Evolutionary conservation across 2,329 filamentous ascomycete genomes (phyloP), one percentile per base, ranked within the genome.

Genomic region (Fusarium kyushuense): DNA sequence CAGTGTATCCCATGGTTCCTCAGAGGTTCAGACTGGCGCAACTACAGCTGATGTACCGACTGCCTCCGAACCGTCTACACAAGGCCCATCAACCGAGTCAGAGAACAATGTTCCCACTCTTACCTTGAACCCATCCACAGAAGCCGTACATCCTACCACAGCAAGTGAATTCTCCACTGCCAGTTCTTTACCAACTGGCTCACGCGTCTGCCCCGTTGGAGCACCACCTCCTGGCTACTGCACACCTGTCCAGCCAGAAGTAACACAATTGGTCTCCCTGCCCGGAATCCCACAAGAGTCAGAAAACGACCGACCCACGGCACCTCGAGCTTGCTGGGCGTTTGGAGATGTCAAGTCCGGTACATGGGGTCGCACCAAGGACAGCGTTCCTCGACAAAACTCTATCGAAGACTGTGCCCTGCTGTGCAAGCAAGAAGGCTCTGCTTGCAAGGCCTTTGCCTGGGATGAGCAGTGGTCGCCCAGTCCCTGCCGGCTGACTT

Each of bases 401-500:
- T 54, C 64, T 8, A 47, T 66, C 4, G 61, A 27, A 6, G 64
- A 67, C 16, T 67, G 64, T n/a, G 62, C 62, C 1, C 5, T 59
- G 0, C 12, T 64, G 0, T 65, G 62, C 4, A 64, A 59, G 7
- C 23, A 25, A 16, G 54, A 64, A 6, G 62, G 62, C 2, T 25
- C 40, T 16, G 12, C 14, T 3, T 64, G 62, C 11, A 41, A 59
- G 19, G 59, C 54, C 4, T 65, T 65, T 41, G 59, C 62, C 1
- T 16, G 53, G 2, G 13, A 49, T 2, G 17, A 21, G 0, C 3
- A 35, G 1, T 19, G n/a, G 2, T 5, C 21, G 2, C 47, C 54
- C 2, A 10, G n/a, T 17, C 38, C 29, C 1, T 65, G 62, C 12
- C 19, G 11, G 17, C 9, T 64, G 1, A 41, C 42, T 3, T 2